Conservation (phyloP, 2,329 filamentous ascomycete species). For the Aspergillus pseudotamarii region DNA sequence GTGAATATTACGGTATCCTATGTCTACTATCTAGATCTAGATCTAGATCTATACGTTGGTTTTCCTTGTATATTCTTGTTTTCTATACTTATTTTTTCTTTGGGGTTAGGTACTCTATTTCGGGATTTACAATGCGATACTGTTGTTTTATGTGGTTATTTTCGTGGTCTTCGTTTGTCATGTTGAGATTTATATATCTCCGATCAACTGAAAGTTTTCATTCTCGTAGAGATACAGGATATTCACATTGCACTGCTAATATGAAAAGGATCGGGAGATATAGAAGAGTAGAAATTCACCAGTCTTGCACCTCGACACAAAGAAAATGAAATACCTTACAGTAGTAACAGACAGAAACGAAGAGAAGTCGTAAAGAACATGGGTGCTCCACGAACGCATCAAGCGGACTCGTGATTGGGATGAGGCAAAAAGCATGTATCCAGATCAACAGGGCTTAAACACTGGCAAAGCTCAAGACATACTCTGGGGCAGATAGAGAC, state of each 20-base stretch:
- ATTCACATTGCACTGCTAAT: conserved; percentile 23
- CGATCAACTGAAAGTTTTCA: background rate
- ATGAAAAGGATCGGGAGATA: background rate
- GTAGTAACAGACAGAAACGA: background rate
- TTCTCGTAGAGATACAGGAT: conserved; percentile 22
- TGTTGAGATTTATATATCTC: background rate
- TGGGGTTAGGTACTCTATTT: background rate
- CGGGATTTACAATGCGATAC: background rate
- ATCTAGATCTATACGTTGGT: too few species aligned
- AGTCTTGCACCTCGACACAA: conserved; percentile 1
- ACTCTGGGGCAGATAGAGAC: background rate
- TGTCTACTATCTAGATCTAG: background rate
- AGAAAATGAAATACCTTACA: conserved; percentile 3
- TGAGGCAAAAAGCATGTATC: conserved; percentile 2
- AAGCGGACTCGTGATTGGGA: conserved; percentile 3
- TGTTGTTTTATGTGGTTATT: background rate
- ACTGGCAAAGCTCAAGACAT: background rate
- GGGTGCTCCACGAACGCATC: conserved; percentile 1
- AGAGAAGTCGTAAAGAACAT: conserved; percentile 3
- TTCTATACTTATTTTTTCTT: background rate
- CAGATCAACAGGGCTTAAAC: conserved; percentile 1
- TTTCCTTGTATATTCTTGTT: background rate
- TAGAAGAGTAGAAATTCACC: background rate
- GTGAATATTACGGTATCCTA: background rate
- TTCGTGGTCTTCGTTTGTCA: background rate